These are phyloP conservation scores for Clonostachys byssicola DNA, from an alignment of 2,329 filamentous ascomycete species.

Conservation along the genomic window DNA sequence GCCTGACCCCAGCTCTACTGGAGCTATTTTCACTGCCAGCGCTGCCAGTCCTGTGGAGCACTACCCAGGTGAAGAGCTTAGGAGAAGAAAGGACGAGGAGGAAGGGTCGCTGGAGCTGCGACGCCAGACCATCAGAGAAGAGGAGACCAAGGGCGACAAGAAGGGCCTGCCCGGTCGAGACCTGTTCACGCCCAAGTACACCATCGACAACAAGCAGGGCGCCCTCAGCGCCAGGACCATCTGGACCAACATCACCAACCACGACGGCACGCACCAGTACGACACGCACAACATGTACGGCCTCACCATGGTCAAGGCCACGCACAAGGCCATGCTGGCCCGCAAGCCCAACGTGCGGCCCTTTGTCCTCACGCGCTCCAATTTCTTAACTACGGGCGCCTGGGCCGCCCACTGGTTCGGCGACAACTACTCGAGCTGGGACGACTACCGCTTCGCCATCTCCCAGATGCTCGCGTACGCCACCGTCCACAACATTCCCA, in stretches of 20 bases:
- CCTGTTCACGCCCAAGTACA: slow-evolving; percentile 7
- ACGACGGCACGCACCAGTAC: slow-evolving; percentile 63
- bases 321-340: slow-evolving; percentile 47
- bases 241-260: slow-evolving; percentile 62
- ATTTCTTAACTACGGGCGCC: slow-evolving; percentile 45
- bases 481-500: slow-evolving; percentile 60
- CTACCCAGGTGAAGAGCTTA: too few species aligned
- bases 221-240: slow-evolving; percentile 56
- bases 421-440: slow-evolving; percentile 52
- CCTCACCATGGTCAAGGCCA: slow-evolving; percentile 57
- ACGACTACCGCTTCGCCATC: slow-evolving; percentile 39
- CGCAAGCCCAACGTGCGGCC: slow-evolving; percentile 60
- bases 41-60: too few species aligned
- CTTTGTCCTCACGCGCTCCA: slow-evolving; percentile 67
- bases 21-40: too few species aligned
- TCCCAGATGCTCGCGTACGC: slow-evolving; percentile 15
- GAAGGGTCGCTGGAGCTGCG: too few species aligned
- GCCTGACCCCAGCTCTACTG: neutral
- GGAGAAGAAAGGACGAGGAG: too few species aligned
- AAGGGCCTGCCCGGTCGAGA: slow-evolving; percentile 8
- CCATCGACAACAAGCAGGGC: slow-evolving; percentile 20
- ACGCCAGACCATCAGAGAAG: neutral
- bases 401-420: slow-evolving; percentile 57
- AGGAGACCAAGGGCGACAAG: slow-evolving; percentile 3
- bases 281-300: slow-evolving; percentile 75